phyloP scores from a whole-genome alignment of 345 rosid species.

The Nasturtium officinale region DNA sequence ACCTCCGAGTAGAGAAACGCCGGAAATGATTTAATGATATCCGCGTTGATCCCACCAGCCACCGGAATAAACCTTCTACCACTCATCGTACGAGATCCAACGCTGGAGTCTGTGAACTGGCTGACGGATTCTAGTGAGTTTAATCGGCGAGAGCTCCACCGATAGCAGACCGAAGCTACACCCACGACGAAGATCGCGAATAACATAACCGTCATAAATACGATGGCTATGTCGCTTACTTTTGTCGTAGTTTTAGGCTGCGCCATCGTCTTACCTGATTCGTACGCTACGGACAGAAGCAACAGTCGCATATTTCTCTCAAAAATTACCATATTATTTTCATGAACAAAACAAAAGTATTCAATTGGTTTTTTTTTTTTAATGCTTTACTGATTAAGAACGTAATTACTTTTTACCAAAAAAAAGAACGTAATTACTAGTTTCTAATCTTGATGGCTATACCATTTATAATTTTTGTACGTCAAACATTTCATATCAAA shows the following conservation, averaged over 20 bases:
- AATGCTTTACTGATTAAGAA: neutral
- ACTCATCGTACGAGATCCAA: conserved; percentile 13
- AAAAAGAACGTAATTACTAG: neutral
- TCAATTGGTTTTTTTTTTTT: neutral
- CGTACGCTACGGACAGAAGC: conserved; percentile 13
- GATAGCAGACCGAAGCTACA: conserved; percentile 61
- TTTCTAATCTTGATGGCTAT: neutral
- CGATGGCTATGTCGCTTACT: conserved; percentile 52
- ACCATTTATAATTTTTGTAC: neutral
- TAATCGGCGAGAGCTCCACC: conserved; percentile 44
- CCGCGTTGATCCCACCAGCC: conserved; percentile 56
- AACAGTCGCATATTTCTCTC: conserved; percentile 12
- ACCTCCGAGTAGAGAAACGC: conserved; percentile 68
- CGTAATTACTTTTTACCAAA: too few relatives aligned
- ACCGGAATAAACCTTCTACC: neutral
- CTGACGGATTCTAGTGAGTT: neutral
- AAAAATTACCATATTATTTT: neutral
- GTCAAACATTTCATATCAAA: neutral
- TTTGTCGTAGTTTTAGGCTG: neutral
- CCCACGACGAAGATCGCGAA: conserved; percentile 59
- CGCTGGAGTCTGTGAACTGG: neutral
- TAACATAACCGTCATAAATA: conserved; percentile 51
- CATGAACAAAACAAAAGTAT: neutral
- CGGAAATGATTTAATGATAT: conserved; percentile 58
- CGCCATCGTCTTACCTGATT: conserved; percentile 28